Evolutionary conservation across 164 flowering plant genomes (phyloP).

Genomic region (Aristolochia californica): DNA sequence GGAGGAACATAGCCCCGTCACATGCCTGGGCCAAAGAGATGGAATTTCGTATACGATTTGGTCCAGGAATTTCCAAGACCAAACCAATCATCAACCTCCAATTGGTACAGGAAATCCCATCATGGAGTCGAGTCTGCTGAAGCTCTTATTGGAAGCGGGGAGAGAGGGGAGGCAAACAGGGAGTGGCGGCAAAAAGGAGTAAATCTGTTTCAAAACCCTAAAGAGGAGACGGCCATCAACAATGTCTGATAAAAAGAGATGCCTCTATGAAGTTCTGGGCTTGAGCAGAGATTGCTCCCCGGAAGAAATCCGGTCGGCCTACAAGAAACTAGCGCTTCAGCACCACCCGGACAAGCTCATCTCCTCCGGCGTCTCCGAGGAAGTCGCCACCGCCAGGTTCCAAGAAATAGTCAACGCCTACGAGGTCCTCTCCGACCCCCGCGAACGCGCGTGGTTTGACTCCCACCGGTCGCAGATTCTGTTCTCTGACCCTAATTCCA

Average conservation of each 20-base stretch:
- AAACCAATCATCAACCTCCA: too few relatives aligned
- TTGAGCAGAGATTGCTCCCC: slow-evolving; percentile 39
- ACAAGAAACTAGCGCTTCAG: slow-evolving; percentile 69
- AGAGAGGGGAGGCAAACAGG: too few relatives aligned
- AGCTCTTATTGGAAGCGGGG: too few relatives aligned
- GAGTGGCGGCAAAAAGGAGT: too few relatives aligned
- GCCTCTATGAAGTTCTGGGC: slow-evolving; percentile 81
- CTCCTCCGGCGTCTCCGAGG: slow-evolving; percentile 47
- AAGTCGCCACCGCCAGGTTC: slow-evolving; percentile 73
- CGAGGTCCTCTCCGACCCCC: slow-evolving; percentile 84
- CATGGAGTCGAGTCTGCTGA: too few relatives aligned
- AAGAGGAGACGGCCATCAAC: neutral
- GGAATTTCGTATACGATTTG: too few relatives aligned
- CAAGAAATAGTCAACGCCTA: slow-evolving; percentile 88
- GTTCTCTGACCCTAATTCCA: slow-evolving; percentile 26
- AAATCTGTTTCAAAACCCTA: neutral
- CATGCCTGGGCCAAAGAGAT: too few relatives aligned
- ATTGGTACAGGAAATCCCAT: too few relatives aligned
- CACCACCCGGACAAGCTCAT: slow-evolving; percentile 94
- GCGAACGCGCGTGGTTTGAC: slow-evolving; percentile 91
- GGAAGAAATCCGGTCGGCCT: slow-evolving; percentile 83
- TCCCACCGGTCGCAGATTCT: slow-evolving; percentile 94
- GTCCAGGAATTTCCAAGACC: too few relatives aligned
- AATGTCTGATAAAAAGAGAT: slow-evolving; percentile 11
- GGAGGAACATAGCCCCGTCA: too few relatives aligned